These are phyloP conservation scores for Agastache rugosa DNA, from an alignment of 257 asterid genomes.

Conservation along the genomic window DNA sequence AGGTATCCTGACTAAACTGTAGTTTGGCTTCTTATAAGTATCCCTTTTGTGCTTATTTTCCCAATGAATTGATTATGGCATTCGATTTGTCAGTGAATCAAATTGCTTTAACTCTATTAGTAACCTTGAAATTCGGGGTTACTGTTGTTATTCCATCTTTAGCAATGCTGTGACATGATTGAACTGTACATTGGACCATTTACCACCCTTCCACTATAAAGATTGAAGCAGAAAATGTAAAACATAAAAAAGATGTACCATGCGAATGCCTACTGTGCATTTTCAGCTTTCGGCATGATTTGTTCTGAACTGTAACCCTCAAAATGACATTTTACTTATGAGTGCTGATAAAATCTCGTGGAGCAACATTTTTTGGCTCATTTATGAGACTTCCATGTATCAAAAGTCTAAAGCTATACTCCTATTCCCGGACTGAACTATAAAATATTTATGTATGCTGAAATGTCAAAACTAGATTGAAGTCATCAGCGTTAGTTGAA, in stretches of 20 bases:
- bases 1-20: slow-evolving; percentile 54
- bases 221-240: background rate
- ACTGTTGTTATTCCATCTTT: slow-evolving; percentile 13
- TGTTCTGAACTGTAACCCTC: background rate
- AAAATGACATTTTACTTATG: background rate
- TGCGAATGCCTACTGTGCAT: slow-evolving; percentile 1
- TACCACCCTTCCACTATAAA: background rate
- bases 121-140: background rate
- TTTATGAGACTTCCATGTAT: background rate
- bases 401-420: background rate
- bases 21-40: slow-evolving; percentile 29
- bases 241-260: background rate
- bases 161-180: slow-evolving; percentile 3
- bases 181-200: background rate
- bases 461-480: background rate
- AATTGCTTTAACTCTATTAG: slow-evolving; percentile 11
- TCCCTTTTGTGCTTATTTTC: background rate
- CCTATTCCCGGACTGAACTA: background rate
- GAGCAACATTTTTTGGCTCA: slow-evolving; percentile 5
- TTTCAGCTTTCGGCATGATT: background rate
- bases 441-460: slow-evolving; percentile 1
- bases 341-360: slow-evolving; percentile 2
- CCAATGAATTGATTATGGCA: background rate
- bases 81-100: background rate
- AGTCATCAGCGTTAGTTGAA: slow-evolving; percentile 7